A percentile compares a stretch with the other conserved stretches of the same genome.
These are phyloP conservation scores for Nigrospora sphaerica DNA, from an alignment of 2,329 filamentous ascomycete genomes.

Conservation along the genomic window DNA sequence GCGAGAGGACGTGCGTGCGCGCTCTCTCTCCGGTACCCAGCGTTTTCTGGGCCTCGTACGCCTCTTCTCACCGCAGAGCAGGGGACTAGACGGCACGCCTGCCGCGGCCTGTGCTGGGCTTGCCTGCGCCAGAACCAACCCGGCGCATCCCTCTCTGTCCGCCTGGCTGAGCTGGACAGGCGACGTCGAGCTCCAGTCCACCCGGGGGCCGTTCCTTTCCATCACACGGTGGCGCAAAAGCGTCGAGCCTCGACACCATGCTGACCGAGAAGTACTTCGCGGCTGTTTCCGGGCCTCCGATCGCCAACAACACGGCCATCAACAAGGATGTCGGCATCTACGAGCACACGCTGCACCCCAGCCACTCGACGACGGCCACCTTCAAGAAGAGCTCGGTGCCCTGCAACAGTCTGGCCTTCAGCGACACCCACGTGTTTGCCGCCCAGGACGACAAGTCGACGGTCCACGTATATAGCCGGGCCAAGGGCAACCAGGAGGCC, in stretches of 20 bases:
- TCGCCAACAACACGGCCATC: constrained; percentile 55
- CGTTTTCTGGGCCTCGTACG: too few species aligned
- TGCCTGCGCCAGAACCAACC: too few species aligned
- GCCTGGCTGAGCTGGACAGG: too few species aligned
- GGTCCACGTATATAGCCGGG: constrained; percentile 83
- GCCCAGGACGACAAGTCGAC: constrained; percentile 89
- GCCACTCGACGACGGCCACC: constrained; percentile 63
- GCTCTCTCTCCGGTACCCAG: too few species aligned
- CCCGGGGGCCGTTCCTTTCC: too few species aligned
- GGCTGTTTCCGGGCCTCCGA: constrained; percentile 48
- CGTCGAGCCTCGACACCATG: constrained; percentile 29
- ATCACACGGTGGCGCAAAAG: background rate
- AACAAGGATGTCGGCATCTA: constrained; percentile 83
- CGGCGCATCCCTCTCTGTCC: too few species aligned
- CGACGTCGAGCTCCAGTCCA: too few species aligned
- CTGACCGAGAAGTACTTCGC: constrained; percentile 54
- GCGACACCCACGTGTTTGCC: constrained; percentile 77
- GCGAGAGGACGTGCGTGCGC: too few species aligned
- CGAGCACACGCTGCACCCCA: constrained; percentile 72
- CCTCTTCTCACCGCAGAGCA: too few species aligned
- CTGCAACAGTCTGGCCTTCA: constrained; percentile 72
- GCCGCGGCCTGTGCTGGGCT: too few species aligned
- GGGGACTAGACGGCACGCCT: too few species aligned
- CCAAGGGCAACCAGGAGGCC: constrained; percentile 80
- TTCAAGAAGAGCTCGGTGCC: constrained; percentile 92